A percentile compares a stretch with the other conserved stretches of the same genome.
Evolutionary conservation across 2,329 filamentous ascomycete genomes (phyloP).

Genomic region (Periconia sp.): DNA sequence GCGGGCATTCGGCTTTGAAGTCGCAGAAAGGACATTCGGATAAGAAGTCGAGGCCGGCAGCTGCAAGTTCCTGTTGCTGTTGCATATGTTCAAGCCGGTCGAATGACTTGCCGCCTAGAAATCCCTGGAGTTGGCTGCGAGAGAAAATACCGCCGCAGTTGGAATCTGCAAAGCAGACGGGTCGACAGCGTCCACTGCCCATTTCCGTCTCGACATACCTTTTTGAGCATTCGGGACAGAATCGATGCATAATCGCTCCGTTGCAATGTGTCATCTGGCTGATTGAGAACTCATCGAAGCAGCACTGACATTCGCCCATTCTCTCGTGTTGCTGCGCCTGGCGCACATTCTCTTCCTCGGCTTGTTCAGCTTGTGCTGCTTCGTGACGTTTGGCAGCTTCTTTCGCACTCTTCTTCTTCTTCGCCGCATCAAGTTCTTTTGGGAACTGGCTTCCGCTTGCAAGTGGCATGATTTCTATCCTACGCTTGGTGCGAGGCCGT

Average conservation of each 20-base stretch:
- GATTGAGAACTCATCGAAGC: constrained; percentile 69
- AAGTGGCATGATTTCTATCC: constrained; percentile 24
- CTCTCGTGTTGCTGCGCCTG: constrained; percentile 46
- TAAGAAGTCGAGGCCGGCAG: constrained; percentile 73
- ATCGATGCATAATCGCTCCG: constrained; percentile 65
- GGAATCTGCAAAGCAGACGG: constrained; percentile 70
- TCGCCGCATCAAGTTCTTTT: constrained; percentile 40
- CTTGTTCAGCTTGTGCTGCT: constrained; percentile 23
- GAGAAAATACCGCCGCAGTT: constrained; percentile 68
- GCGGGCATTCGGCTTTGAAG: constrained; percentile 75
- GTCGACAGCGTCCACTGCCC: constrained; percentile 70
- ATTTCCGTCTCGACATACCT: constrained; percentile 71
- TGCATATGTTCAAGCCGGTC: constrained; percentile 73
- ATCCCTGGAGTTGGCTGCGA: constrained; percentile 59
- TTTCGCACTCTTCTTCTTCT: constrained; percentile 31
- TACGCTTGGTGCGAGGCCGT: constrained; percentile 28
- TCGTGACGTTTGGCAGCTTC: constrained; percentile 34
- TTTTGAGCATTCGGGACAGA: constrained; percentile 72
- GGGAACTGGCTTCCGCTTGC: constrained; percentile 30
- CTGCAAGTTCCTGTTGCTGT: constrained; percentile 71
- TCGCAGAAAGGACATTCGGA: constrained; percentile 82
- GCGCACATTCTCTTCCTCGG: constrained; percentile 45
- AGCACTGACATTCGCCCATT: constrained; percentile 72
- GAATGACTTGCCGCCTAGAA: constrained; percentile 64
- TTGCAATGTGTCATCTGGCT: constrained; percentile 74